A percentile compares a stretch with the other conserved stretches of the same genome.
These are phyloP conservation scores for Myxozyma nipponensis DNA, from an alignment of 805 yeast species.

Conservation along the genomic window DNA sequence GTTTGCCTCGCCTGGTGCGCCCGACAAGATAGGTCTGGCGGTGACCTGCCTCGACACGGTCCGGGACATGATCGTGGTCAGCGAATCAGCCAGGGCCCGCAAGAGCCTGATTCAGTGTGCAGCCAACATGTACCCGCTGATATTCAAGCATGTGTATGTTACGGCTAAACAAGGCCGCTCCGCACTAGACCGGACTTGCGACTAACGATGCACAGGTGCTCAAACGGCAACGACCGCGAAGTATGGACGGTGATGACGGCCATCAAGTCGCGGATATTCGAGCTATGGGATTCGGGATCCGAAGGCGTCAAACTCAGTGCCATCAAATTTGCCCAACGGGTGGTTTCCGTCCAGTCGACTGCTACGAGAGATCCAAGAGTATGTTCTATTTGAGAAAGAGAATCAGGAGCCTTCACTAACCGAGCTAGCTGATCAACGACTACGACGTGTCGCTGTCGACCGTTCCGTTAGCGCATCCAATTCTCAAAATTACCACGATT, in stretches of 20 bases:
- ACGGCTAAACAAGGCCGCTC: too few relatives aligned
- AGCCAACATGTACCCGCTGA: slow-evolving; percentile 45
- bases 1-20: slow-evolving; percentile 33
- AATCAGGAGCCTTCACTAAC: not conserved
- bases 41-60: slow-evolving; percentile 34
- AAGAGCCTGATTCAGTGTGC: slow-evolving; percentile 43
- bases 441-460: slow-evolving; percentile 47
- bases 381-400: not conserved
- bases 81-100: slow-evolving; percentile 30
- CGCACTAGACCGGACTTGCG: too few relatives aligned
- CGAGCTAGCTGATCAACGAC: slow-evolving; percentile 22
- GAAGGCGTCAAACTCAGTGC: slow-evolving; percentile 62
- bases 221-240: slow-evolving; percentile 39
- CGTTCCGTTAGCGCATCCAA: slow-evolving; percentile 59
- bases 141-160: slow-evolving; percentile 42
- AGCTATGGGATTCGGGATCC: slow-evolving; percentile 49
- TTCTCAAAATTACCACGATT: slow-evolving; percentile 51
- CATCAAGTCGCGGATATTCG: slow-evolving; percentile 57
- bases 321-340: slow-evolving; percentile 64
- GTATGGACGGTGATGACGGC: slow-evolving; percentile 55
- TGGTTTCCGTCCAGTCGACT: slow-evolving; percentile 53
- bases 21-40: slow-evolving; percentile 32
- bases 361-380: slow-evolving; percentile 38
- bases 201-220: slow-evolving; percentile 29
- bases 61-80: slow-evolving; percentile 28